Evolutionary conservation across 176 grass and related monocot genomes (phyloP).

Genomic region (Tillandsia leiboldiana): DNA sequence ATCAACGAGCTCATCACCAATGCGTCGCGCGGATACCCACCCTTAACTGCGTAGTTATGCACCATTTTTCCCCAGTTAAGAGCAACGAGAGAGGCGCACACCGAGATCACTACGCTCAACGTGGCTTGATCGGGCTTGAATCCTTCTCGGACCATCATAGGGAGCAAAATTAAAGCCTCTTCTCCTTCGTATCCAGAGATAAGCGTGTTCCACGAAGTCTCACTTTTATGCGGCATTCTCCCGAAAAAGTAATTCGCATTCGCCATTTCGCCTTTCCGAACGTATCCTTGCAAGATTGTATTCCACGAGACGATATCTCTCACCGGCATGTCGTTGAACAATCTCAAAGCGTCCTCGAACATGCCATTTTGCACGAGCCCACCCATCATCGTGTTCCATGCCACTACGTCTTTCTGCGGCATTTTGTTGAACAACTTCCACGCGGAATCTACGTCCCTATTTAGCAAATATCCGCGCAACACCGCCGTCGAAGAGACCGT

Average conservation of each 20-base stretch:
- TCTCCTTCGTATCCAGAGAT: conserved; percentile 52
- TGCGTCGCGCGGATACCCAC: conserved; percentile 54
- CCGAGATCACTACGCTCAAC: conserved; percentile 43
- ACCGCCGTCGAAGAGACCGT: conserved; percentile 56
- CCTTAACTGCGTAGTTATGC: conserved; percentile 39
- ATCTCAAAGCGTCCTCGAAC: conserved; percentile 49
- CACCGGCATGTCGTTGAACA: conserved; percentile 50
- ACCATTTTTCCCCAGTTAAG: conserved; percentile 56
- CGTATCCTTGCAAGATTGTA: conserved; percentile 59
- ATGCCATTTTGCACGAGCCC: conserved; percentile 43
- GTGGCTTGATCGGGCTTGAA: conserved; percentile 55
- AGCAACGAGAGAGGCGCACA: conserved; percentile 55
- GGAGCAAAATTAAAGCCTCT: conserved; percentile 37
- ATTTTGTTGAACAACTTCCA: conserved; percentile 51
- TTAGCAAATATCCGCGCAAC: conserved; percentile 52
- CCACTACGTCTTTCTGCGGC: conserved; percentile 44
- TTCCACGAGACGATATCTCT: conserved; percentile 67
- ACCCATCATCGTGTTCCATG: conserved; percentile 76
- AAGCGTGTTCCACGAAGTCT: conserved; percentile 66
- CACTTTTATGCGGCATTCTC: conserved; percentile 41
- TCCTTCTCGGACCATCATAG: conserved; percentile 49
- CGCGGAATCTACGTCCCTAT: conserved; percentile 29
- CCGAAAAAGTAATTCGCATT: conserved; percentile 48
- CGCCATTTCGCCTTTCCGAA: conserved; percentile 47
- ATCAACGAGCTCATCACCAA: conserved; percentile 70